Evolutionary conservation across 441 rosid species (phyloP).

Genomic region (Corymbia calophylla): DNA sequence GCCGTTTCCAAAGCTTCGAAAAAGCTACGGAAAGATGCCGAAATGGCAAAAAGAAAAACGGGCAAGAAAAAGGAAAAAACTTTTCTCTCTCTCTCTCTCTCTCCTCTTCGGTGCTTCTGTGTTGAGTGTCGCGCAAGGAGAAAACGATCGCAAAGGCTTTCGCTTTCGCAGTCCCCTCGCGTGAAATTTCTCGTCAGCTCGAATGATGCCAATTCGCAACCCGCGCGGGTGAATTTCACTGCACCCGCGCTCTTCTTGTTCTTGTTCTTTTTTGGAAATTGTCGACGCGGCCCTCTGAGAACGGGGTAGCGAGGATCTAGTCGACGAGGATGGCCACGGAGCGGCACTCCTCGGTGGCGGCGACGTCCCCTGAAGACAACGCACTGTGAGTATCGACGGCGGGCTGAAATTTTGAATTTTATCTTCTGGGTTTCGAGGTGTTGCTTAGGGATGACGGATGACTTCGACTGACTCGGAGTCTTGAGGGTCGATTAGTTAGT

Average conservation of each 20-base stretch:
- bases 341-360: conserved; percentile 40
- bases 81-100: neutral
- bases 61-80: neutral
- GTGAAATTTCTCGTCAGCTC: neutral
- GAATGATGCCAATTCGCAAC: neutral
- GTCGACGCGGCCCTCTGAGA: neutral
- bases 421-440: neutral
- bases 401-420: neutral
- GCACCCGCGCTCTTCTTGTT: neutral
- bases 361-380: conserved; percentile 51
- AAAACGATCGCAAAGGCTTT: neutral
- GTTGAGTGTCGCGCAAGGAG: neutral
- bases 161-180: neutral
- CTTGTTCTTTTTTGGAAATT: neutral
- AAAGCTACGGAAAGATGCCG: neutral
- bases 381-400: conserved; percentile 39
- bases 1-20: neutral
- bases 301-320: neutral
- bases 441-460: neutral
- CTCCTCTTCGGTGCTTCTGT: neutral
- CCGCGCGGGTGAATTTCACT: neutral
- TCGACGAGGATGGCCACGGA: conserved; percentile 38
- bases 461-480: neutral
- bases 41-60: neutral
- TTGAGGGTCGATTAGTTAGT: neutral